Evolutionary conservation across 257 asterid species (phyloP), one percentile per base, ranked within the genome.

Genomic region (Thymus quinquecostatus): DNA sequence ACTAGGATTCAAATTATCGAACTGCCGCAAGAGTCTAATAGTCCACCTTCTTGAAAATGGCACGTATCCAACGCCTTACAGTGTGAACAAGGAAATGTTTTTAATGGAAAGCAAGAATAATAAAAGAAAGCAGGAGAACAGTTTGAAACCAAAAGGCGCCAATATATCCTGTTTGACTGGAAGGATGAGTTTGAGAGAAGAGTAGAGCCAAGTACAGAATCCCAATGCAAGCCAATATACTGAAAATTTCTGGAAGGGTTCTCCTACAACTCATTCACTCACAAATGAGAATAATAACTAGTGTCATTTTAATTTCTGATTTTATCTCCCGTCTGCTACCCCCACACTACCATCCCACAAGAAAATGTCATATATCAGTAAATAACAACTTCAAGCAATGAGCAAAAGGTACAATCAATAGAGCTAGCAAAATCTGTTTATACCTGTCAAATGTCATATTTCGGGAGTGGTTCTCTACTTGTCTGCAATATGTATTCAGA

Each of bases 41-140:
- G 72, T 72, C 86, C 73, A 57, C 70, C 78, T 78, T 74, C 75
- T 75, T 74, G 86, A 91, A 85, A 72, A 83, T 70, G 75, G 88
- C 97, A 74, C 89, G 88, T 68, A 91, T 68, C 97, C 97, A 91
- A 53, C 88, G 88, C 88, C 97, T 91, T 68, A 77, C 43, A 73
- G 66, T 53, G 54, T 8, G 71, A 72, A 71, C 34, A 73, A 70
- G 43, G 56, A 74, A 74, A 73, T 8, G 34, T 9, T 54, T 1
- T 28, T 9, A 63, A 60, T 10, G 38, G 11, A 54, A 33, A 62
- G 45, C 41, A 64, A 56, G 47, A 43, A 64, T 2, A 8, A 44
- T 41, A 70, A 9, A 43, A 49, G 1, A 27, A 55, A 27, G 32
- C 6, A 68, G 57, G 61, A 68, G 57, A 49, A 32, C 29, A 47